These are phyloP conservation scores for Leishmania turanica DNA, from an alignment of 208 protist genomes.

Conservation along the genomic window DNA sequence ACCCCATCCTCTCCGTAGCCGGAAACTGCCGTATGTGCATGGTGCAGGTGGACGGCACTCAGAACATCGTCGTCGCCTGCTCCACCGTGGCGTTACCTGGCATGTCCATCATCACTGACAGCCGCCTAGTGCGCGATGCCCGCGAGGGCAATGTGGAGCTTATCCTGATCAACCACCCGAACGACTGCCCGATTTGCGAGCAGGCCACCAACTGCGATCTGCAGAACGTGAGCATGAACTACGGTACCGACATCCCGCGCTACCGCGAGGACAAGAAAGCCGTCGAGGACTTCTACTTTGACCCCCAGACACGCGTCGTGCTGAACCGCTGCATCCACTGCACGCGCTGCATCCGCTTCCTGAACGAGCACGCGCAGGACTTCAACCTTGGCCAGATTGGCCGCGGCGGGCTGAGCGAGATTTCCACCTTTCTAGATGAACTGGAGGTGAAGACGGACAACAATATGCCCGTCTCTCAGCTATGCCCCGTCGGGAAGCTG, in stretches of 20 bases:
- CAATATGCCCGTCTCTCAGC: conserved; percentile 88
- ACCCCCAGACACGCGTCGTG: conserved; percentile 95
- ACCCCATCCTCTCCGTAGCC: conserved; percentile 93
- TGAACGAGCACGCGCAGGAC: conserved; percentile 95
- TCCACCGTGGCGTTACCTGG: conserved; percentile 94
- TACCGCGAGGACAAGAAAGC: conserved; percentile 92
- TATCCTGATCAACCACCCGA: conserved; percentile 97
- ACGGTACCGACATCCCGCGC: conserved; percentile 87
- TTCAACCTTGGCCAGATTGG: conserved; percentile 95
- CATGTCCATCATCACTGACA: conserved; percentile 97
- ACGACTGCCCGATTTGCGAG: conserved; percentile 97
- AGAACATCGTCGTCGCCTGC: conserved; percentile 96
- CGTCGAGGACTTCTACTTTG: conserved; percentile 96
- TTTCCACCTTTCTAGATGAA: conserved; percentile 93
- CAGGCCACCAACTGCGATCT: conserved; percentile 97
- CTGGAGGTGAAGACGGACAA: conserved; percentile 91
- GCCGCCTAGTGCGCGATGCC: conserved; percentile 93
- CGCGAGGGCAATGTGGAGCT: conserved; percentile 97
- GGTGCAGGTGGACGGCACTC: conserved; percentile 95
- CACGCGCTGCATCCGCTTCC: conserved; percentile 96
- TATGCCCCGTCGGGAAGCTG: conserved; percentile 85
- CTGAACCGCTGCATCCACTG: conserved; percentile 98
- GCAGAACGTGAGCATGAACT: conserved; percentile 95
- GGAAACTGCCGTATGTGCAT: conserved; percentile 99
- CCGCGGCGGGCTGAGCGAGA: conserved; percentile 93